A percentile compares a stretch with the other conserved stretches of the same genome.
phyloP scores from a whole-genome alignment of 345 rosid genomes.

The Excoecaria agallocha region DNA sequence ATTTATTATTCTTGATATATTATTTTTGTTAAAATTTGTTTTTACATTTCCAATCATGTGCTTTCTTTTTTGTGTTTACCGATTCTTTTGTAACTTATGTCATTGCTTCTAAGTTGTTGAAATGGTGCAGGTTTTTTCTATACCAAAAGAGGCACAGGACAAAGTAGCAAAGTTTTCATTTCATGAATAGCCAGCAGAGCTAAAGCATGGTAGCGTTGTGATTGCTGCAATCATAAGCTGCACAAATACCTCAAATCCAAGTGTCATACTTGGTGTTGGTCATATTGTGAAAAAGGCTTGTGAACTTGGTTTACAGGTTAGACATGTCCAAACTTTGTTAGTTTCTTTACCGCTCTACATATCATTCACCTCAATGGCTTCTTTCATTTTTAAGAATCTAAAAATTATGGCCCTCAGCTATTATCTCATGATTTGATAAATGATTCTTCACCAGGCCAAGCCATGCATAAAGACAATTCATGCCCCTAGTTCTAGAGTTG shows the following conservation, averaged over 20 bases:
- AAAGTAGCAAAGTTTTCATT: slow-evolving; percentile 79
- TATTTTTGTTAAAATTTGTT: too few relatives aligned
- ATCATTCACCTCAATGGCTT: too few relatives aligned
- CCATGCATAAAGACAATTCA: slow-evolving; percentile 98
- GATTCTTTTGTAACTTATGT: too few relatives aligned
- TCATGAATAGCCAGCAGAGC: slow-evolving; percentile 52
- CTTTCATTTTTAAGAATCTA: too few relatives aligned
- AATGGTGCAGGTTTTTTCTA: slow-evolving; percentile 65
- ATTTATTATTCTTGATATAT: too few relatives aligned
- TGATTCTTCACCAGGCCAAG: slow-evolving; percentile 59
- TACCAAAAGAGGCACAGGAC: slow-evolving; percentile 79
- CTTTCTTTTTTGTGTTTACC: too few relatives aligned
- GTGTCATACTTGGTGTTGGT: slow-evolving; percentile 35
- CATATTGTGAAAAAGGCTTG: slow-evolving; percentile 55
- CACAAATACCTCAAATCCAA: slow-evolving; percentile 36
- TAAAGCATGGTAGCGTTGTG: slow-evolving; percentile 30
- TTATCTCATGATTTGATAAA: too few relatives aligned
- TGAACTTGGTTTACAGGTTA: slow-evolving; percentile 90
- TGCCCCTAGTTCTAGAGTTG: slow-evolving; percentile 99
- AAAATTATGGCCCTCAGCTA: too few relatives aligned
- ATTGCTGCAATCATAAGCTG: slow-evolving; percentile 38
- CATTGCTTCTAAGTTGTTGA: too few relatives aligned
- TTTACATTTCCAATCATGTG: too few relatives aligned
- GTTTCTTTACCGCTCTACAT: too few relatives aligned
- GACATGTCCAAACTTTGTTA: neutral